These are phyloP conservation scores for Beauveria sp. DNA, from an alignment of 2,329 filamentous ascomycete genomes.

Conservation along the genomic window DNA sequence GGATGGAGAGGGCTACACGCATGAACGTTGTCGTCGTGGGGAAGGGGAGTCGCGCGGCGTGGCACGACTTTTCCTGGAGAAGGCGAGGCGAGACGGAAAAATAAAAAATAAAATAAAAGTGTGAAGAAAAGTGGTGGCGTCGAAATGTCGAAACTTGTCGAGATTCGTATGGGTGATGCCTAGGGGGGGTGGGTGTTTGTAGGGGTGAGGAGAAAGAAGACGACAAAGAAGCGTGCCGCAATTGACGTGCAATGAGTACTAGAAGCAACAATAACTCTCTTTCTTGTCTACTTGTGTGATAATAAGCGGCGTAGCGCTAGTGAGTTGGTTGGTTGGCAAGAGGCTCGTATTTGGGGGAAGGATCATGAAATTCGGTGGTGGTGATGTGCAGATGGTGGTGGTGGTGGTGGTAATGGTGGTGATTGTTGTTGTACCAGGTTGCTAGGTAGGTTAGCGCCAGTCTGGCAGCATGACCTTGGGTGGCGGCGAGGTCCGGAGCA, in stretches of 20 bases:
- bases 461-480: not conserved
- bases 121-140: not conserved
- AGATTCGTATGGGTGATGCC: not conserved
- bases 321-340: constrained; percentile 9
- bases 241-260: no score
- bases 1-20: not conserved
- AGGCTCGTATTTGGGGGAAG: constrained; percentile 7
- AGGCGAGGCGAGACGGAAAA: not conserved
- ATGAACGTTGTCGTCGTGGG: not conserved
- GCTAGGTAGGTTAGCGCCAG: no score
- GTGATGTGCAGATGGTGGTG: not conserved
- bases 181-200: not conserved
- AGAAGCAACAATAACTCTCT: not conserved
- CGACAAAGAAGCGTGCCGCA: no score
- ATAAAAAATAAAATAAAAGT: not conserved
- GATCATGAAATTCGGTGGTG: not conserved
- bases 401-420: not conserved
- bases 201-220: not conserved
- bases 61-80: not conserved
- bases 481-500: not conserved
- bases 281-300: not conserved
- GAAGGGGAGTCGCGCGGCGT: not conserved
- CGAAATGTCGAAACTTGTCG: not conserved
- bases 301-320: constrained; percentile 10
- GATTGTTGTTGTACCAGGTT: not conserved